Base-by-base conservation (phyloP, 179 eudicot genomes). In the Spinacia oleracea region DNA sequence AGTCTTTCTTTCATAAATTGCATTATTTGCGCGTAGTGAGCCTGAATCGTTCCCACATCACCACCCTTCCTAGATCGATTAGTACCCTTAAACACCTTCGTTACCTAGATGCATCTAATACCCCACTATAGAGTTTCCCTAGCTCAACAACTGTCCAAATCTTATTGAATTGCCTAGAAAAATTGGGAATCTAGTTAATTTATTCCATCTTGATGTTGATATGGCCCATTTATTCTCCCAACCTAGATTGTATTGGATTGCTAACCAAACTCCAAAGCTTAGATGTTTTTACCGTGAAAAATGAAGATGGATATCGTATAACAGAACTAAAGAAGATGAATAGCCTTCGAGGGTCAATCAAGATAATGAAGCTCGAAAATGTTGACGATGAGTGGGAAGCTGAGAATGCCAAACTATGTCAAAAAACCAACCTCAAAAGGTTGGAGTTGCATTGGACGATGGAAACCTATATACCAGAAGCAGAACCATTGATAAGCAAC, bases 291-390 rank as follows among this genome's bases (percentile, higher is more conserved):
- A 18, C 45, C 20, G 70, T 65, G 23, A 16, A 65, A 1, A 9
- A 65, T 65, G 45, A 4, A 65, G 70, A 65, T 15, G 70, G 70
- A 65, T 65, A 65, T 35, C 70, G 70, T 32, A 65, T 65, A 43
- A 65, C 70, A 14, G 70, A 65, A 35, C n/a, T n/a, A n/a, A n/a
- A n/a, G n/a, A n/a, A n/a, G n/a, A n/a, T n/a, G n/a, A n/a, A n/a
- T n/a, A n/a, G n/a, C n/a, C n/a, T n/a, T n/a, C n/a, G n/a, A n/a
- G n/a, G n/a, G n/a, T n/a, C n/a, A n/a, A n/a, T n/a, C n/a, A n/a
- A n/a, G n/a, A n/a, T n/a, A n/a, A n/a, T n/a, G n/a, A n/a, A n/a
- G 25, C 70, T 65, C 25, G 70, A 65, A 65, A 65, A 65, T 65
- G 45, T 65, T 65, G 11, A 2, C 1, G 7, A 18, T 20, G 10